Evolutionary conservation across 129 eudicot genomes (phyloP), one percentile per base, ranked within the genome.

Genomic region (Flaveria brownii): DNA sequence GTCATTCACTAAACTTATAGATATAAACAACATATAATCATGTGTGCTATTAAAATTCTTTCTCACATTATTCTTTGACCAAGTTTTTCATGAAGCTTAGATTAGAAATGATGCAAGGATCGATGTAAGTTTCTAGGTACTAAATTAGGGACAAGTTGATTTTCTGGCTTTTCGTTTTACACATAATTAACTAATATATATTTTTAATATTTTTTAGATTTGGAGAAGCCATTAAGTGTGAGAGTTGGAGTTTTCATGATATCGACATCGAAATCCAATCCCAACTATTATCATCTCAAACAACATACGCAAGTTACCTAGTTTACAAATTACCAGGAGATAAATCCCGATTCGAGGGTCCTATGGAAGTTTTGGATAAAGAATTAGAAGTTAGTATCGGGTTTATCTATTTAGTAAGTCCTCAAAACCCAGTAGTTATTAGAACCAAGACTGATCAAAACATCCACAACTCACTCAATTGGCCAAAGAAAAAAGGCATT

Each of bases 401-500:
- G 36, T 26, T 26, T 71, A 51, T 71, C n/a, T 26, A 14, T 51
- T 51, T 71, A 50, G 64, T 60, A 22, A 60, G 39, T 17, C 66
- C 66, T 10, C n/a, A 60, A 11, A 60, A 33, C 16, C 66, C 66
- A 0, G 36, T 30, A 30, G 66, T 60, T 60, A 60, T 60, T 60
- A 23, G 66, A 60, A 6, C 39, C 23, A 60, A 60, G 66, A n/a
- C 8, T 2, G n/a, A 60, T 60, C 13, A 25, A 23, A 23, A 60
- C 66, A 60, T 36, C n/a, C 26, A 9, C 49, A 85, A 68, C 77
- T 54, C 72, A 67, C 30, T 79, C 42, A 72, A 33, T 79, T 67
- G 57, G 17, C 67, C 18, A 23, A 75, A 70, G 66, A 26, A 30
- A 68, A 43, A 43, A 77, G 62, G 73, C 10, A 10, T 11, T 70